Evolutionary conservation across 805 yeast genomes (phyloP), one percentile per base, ranked within the genome.

Genomic region (Cyberlindnera mississippiensis): DNA sequence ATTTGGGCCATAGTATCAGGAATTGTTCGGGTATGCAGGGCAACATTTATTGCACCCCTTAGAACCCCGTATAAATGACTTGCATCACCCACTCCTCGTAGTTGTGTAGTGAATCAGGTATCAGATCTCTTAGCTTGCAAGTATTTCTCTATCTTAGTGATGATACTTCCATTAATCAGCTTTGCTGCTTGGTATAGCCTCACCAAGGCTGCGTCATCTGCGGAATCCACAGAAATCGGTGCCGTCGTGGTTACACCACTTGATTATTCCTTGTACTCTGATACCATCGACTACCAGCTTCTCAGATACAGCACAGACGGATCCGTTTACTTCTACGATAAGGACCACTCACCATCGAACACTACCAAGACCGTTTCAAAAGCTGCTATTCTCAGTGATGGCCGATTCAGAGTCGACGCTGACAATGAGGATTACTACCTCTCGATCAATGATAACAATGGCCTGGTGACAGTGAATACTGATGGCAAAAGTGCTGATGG

Each of bases 201-300:
- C 29, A 12, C 29, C 6, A 5, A 27, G 14, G 29, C 29, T 10
- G 12, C 29, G 14, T 27, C 29, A 5, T 27, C 14, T 6, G 26
- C 24, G 15, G 38, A 40, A 24, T 44, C 46, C 3, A 37, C 44
- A 2, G 14, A 35, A 13, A 46, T 54, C 24, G 56, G 53, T 18
- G 38, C 56, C 4, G 26, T 52, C 1, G 47, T 40, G 6, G 48
- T 49, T 10, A 35, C 38, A 9, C 57, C 59, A 2, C 6, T 55
- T 11, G 53, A 53, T 33, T 53, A 53, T 22, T 42, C 24, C 4
- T 35, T 29, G 7, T 55, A 49, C 32, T 45, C 48, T 4, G 38
- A 40, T 7, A 33, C 45, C 11, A 51, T 55, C 26, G 57, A 53
- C 38, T 37, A 41, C 15, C 52, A 48, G 32, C 45, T 35, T 1